Conservation (phyloP, 108 stramenopile genomes). For the Cylindrotheca closterium region DNA sequence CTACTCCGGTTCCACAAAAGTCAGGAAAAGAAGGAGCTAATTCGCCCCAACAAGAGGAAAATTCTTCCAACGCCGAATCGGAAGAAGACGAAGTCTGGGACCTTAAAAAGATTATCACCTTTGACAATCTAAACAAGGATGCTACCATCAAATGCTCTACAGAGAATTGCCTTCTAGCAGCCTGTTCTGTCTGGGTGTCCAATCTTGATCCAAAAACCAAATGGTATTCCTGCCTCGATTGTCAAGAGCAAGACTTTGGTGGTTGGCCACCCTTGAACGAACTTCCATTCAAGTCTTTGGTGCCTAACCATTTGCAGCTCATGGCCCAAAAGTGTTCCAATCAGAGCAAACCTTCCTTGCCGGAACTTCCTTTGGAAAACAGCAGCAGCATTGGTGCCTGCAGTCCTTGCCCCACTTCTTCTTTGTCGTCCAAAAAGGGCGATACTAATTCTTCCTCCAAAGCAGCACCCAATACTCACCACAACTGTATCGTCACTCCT, state of each 20-base stretch:
- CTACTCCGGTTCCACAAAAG: not conserved
- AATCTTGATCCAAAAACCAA: constrained; percentile 15
- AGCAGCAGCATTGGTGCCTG: not conserved
- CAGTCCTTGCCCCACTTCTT: too few relatives aligned
- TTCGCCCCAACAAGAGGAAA: constrained; percentile 4
- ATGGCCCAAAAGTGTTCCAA: constrained; percentile 60
- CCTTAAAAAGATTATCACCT: constrained; percentile 37
- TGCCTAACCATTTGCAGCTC: constrained; percentile 44
- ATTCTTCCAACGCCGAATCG: constrained; percentile 16
- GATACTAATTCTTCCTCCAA: constrained; percentile 3
- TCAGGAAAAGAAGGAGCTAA: not conserved
- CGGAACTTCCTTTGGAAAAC: constrained; percentile 29
- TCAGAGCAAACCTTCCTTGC: constrained; percentile 43
- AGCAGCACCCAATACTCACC: constrained; percentile 21
- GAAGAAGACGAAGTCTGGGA: constrained; percentile 44
- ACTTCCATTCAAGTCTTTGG: constrained; percentile 48
- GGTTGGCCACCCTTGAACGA: constrained; percentile 60
- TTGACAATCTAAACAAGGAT: constrained; percentile 30
- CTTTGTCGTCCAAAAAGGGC: too few relatives aligned
- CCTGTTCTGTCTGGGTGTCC: constrained; percentile 40
- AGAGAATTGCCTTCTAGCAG: constrained; percentile 31
- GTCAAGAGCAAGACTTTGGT: constrained; percentile 56
- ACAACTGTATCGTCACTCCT: constrained; percentile 56
- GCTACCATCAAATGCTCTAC: constrained; percentile 33
- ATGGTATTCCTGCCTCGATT: constrained; percentile 59